Conservation (phyloP, 108 stramenopile species). For the Discostella stelligeroides region DNA sequence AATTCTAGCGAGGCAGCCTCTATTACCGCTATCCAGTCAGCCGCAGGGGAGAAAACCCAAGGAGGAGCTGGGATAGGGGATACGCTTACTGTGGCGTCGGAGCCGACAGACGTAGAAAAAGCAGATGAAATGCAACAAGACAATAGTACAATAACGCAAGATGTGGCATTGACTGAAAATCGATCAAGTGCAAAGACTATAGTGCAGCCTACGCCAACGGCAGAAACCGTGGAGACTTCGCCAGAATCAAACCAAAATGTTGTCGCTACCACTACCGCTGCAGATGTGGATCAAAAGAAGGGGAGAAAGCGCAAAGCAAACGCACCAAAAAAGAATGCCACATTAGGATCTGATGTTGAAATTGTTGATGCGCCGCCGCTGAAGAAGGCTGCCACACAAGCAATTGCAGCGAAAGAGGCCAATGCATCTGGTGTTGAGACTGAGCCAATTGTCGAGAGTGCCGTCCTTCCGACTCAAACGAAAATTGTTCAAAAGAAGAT, state of each 20-base stretch:
- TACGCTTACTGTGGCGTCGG: not conserved
- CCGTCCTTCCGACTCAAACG: not conserved
- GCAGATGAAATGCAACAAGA: not conserved
- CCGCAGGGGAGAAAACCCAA: conserved; percentile 5
- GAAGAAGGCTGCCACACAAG: conserved; percentile 16
- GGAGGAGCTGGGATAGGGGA: not conserved
- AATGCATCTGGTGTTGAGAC: not conserved
- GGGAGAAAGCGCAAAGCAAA: conserved; percentile 42
- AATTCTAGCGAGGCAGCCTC: not conserved
- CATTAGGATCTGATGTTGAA: not conserved
- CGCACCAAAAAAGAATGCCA: conserved; percentile 35
- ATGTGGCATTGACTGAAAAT: not conserved
- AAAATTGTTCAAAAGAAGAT: not conserved
- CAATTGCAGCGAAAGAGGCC: not conserved
- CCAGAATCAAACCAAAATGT: not conserved
- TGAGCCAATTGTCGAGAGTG: not conserved
- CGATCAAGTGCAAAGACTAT: not conserved
- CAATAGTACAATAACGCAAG: not conserved
- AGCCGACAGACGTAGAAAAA: not conserved
- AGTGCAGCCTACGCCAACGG: conserved; percentile 12
- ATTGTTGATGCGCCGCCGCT: conserved; percentile 17
- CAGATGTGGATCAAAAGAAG: conserved; percentile 16
- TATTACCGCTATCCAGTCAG: not conserved
- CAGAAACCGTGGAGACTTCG: not conserved
- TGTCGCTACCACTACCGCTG: not conserved